Conservation (phyloP, 768 basidiomycete species). For the Suillus placidus region DNA sequence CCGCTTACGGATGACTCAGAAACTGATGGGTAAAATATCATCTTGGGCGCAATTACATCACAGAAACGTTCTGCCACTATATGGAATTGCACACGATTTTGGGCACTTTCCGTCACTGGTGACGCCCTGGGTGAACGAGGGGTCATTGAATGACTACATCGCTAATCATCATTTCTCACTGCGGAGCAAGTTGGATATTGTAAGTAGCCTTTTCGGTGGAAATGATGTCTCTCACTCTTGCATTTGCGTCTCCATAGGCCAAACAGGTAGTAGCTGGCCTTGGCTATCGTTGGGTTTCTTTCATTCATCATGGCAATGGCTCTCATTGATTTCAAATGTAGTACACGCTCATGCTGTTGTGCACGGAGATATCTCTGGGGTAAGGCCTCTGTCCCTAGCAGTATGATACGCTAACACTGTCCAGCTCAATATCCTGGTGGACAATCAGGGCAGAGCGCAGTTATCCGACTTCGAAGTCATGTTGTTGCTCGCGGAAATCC, state of each 20-base stretch:
- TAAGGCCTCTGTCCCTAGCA: neutral
- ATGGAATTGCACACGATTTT: slow-evolving; percentile 22
- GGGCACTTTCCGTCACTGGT: slow-evolving; percentile 27
- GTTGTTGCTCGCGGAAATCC: slow-evolving; percentile 4
- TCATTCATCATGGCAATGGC: too few relatives aligned
- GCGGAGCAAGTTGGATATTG: slow-evolving; percentile 18
- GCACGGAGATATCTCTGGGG: slow-evolving; percentile 13
- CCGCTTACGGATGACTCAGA: neutral
- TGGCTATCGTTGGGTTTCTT: slow-evolving; percentile 4
- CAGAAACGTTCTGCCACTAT: slow-evolving; percentile 21
- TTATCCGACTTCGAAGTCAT: slow-evolving; percentile 11
- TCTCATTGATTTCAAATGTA: neutral
- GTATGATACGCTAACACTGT: neutral
- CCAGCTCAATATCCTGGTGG: slow-evolving; percentile 14
- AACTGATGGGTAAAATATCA: slow-evolving; percentile 1
- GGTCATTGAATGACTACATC: slow-evolving; percentile 23
- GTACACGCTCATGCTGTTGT: slow-evolving; percentile 10
- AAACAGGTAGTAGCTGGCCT: slow-evolving; percentile 4
- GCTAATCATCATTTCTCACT: slow-evolving; percentile 7
- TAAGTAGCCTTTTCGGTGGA: slow-evolving; percentile 9
- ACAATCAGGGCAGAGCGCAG: neutral
- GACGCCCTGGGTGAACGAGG: slow-evolving; percentile 29
- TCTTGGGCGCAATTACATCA: slow-evolving; percentile 15
- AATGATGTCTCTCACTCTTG: too few relatives aligned
- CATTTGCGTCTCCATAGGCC: neutral